These are phyloP conservation scores for Uromyces viciae-fabae DNA, from an alignment of 1,284 basidiomycete species.

Conservation along the genomic window DNA sequence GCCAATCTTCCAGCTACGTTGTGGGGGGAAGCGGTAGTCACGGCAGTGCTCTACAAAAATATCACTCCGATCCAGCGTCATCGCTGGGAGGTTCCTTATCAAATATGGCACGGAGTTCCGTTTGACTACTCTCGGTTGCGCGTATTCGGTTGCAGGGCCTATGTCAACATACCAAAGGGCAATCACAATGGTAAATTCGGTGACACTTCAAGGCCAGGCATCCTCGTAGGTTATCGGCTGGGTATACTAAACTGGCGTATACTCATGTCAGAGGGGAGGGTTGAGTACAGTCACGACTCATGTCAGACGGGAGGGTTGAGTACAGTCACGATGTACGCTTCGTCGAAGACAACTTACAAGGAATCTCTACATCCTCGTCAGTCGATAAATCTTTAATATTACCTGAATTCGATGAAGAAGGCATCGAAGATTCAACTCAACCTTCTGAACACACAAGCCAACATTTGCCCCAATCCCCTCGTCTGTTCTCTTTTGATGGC, in stretches of 20 bases:
- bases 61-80: background rate
- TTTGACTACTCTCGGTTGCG: slow-evolving; percentile 6
- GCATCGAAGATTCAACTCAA: too few species aligned
- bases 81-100: background rate
- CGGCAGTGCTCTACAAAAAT: background rate
- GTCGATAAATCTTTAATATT: too few species aligned
- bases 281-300: slow-evolving; percentile 1
- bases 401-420: too few species aligned
- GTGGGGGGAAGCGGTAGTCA: slow-evolving; percentile 12
- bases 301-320: too few species aligned
- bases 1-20: background rate
- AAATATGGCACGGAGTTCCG: background rate
- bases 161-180: background rate
- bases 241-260: slow-evolving; percentile 22
- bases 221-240: slow-evolving; percentile 13
- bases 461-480: too few species aligned
- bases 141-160: background rate
- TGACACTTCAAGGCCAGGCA: background rate
- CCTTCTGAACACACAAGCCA: too few species aligned
- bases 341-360: too few species aligned
- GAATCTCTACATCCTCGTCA: too few species aligned
- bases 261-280: background rate
- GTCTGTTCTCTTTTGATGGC: too few species aligned
- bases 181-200: background rate
- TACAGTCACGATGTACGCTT: too few species aligned